A percentile compares a stretch with the other conserved stretches of the same genome.
Conservation (phyloP, 176 grass and related monocot genomes). For the Musa schizocarpa region DNA sequence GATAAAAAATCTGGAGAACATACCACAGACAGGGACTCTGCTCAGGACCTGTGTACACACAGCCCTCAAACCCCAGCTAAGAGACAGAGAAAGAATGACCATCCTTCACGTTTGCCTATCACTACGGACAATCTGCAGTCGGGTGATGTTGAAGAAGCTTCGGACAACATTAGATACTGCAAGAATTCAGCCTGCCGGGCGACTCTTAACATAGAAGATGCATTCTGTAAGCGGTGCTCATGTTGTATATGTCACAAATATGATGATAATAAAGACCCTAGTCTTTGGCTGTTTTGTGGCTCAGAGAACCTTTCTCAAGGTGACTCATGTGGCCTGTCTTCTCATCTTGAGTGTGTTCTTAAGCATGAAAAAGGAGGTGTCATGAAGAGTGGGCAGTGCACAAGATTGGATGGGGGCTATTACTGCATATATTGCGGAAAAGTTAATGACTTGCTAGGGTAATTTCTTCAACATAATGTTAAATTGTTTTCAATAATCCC, state of each 20-base stretch:
- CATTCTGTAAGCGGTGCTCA: constrained; percentile 91
- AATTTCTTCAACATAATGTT: constrained; percentile 31
- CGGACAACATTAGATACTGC: constrained; percentile 43
- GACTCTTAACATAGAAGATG: constrained; percentile 48
- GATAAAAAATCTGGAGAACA: constrained; percentile 49
- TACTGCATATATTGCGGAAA: constrained; percentile 73
- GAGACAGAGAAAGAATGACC: constrained; percentile 69
- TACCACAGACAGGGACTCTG: constrained; percentile 43
- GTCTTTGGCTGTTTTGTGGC: constrained; percentile 75
- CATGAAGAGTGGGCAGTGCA: constrained; percentile 32
- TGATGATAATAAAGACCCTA: constrained; percentile 97
- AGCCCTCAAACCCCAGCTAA: constrained; percentile 56
- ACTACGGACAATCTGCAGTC: constrained; percentile 27
- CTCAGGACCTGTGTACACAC: constrained; percentile 31
- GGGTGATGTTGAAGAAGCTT: constrained; percentile 32
- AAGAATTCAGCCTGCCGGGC: constrained; percentile 83
- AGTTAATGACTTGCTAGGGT: constrained; percentile 90
- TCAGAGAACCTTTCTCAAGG: constrained; percentile 49
- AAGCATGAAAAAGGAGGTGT: constrained; percentile 82
- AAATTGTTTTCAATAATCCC: constrained; percentile 11
- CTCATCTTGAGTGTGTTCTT: constrained; percentile 87
- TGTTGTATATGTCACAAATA: constrained; percentile 88
- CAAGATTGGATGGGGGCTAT: constrained; percentile 78
- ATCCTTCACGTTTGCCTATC: constrained; percentile 47
- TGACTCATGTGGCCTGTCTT: constrained; percentile 77